Base-by-base conservation (phyloP, 495 filamentous ascomycete species). In the Trichoderma virens region DNA sequence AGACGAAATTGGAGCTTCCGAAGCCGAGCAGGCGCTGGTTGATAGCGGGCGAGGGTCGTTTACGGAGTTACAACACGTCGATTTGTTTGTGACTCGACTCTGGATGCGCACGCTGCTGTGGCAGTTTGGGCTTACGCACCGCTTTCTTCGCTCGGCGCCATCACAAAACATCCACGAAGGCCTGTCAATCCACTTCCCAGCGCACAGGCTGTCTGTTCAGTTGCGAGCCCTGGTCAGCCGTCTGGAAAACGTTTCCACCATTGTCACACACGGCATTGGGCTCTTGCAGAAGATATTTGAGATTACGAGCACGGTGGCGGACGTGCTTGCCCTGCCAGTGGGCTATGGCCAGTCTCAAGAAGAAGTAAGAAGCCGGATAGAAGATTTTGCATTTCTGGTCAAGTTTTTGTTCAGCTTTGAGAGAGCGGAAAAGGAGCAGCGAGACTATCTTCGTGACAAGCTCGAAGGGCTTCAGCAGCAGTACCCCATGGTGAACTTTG, bases 271-370 rank as follows among this genome's bases (percentile, higher is more conserved):
- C 64, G 59, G 64, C 27, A 61, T 39, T 20, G 64, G 64, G 8
- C 43, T 65, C 30, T 30, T 65, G 32, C 64, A 65, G 59, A 65
- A 65, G 64, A 30, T 65, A 3, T 65, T 65, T 38, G 64, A 65
- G 31, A 61, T 65, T 25, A 54, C 60, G 11, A 65, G 28, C 41
- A 65, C 64, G 5, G 43, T 61, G 23, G 64, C 64, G 13, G 64
- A 65, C n/a, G 64, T 65, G n/a, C 30, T 65, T 8, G 64, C 59
- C 28, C 41, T 65, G 35, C 61, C 61, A 38, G 38, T 41, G 23
- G 18, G 61, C 20, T 30, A 45, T 20, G 25, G 61, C 61, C 34
- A 62, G 61, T 28, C 35, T 2, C 13, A 30, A 30, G 61, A 41
- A 14, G 61, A 62, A 23, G 23, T 62, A n/a, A 45, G 39, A n/a